Base-by-base conservation (phyloP, 2,329 filamentous ascomycete genomes). In the Ploettnerulaceae sp. region DNA sequence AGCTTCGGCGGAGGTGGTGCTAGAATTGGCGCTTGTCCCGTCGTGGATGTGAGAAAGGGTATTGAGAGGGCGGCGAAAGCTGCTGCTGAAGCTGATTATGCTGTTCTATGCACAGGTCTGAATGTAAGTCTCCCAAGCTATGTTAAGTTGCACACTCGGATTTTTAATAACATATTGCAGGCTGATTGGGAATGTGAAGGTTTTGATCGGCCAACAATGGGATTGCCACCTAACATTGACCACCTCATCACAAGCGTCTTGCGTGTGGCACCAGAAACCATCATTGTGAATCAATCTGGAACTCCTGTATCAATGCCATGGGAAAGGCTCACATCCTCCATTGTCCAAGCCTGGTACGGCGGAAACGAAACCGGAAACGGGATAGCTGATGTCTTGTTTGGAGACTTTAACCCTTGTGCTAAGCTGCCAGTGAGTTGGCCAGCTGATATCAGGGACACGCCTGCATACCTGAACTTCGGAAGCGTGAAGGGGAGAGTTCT, bases 101-200 rank as follows among this genome's bases (percentile, higher is more conserved):
- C 89, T 39, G 74, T 93, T 51, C 70, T 91, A 37, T 85, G 86
- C 60, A 82, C 82, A 1, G 87, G 88, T 1, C 74, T 91, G 40
- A 90, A 89, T 59, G 76, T 57, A 20, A 21, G 54, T 49, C n/a
- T n/a, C n/a, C n/a, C n/a, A n/a, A n/a, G n/a, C n/a, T n/a, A n/a
- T n/a, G n/a, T n/a, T n/a, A n/a, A n/a, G n/a, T n/a, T n/a, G n/a
- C n/a, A n/a, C n/a, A n/a, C n/a, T n/a, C n/a, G n/a, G n/a, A n/a
- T n/a, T n/a, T n/a, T n/a, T n/a, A n/a, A n/a, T 39, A 18, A 5
- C 15, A 18, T 7, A 18, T 20, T 40, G 17, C 5, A 29, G 36
- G 14, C 22, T 28, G 25, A 9, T 40, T 5, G 12, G 15, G 17
- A 22, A 51, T 59, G 59, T 1, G 67, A 69, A 50, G 61, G 61